phyloP scores from a whole-genome alignment of 163 green algal genomes.

The Chlorella variabilis region DNA sequence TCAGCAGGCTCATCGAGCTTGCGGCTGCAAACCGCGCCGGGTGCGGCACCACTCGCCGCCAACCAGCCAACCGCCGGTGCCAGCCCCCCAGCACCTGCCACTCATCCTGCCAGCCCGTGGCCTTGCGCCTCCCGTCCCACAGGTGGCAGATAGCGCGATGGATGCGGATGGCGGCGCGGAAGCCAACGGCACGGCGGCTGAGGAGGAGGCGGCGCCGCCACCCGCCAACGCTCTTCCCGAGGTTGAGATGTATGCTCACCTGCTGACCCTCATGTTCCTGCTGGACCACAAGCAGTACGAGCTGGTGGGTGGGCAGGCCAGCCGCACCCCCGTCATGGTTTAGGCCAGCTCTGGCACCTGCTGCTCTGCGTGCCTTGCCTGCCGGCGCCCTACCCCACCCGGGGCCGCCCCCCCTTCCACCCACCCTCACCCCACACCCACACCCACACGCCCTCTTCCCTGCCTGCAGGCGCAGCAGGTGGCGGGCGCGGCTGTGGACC shows the following conservation, averaged over 20 bases:
- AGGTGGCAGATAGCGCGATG: conserved; percentile 24
- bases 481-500: conserved; percentile 60
- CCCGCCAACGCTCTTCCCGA: conserved; percentile 11
- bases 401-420: too few relatives aligned
- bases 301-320: conserved; percentile 68
- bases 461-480: conserved; percentile 64
- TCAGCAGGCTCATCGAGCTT: too few relatives aligned
- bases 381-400: too few relatives aligned
- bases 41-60: too few relatives aligned
- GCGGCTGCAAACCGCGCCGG: too few relatives aligned
- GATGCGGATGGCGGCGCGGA: neutral
- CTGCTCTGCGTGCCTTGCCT: too few relatives aligned
- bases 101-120: neutral
- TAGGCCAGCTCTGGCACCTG: too few relatives aligned
- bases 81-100: neutral
- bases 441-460: neutral
- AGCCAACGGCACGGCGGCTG: conserved; percentile 1
- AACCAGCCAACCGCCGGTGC: too few relatives aligned
- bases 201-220: neutral
- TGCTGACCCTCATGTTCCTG: conserved; percentile 85
- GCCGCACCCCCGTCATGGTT: too few relatives aligned
- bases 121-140: neutral
- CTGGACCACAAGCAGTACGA: conserved; percentile 75
- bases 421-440: too few relatives aligned
- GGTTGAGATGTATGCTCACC: conserved; percentile 68